These are phyloP conservation scores for Musa balbisiana DNA, from an alignment of 202 grass and related monocot genomes.

Conservation along the genomic window DNA sequence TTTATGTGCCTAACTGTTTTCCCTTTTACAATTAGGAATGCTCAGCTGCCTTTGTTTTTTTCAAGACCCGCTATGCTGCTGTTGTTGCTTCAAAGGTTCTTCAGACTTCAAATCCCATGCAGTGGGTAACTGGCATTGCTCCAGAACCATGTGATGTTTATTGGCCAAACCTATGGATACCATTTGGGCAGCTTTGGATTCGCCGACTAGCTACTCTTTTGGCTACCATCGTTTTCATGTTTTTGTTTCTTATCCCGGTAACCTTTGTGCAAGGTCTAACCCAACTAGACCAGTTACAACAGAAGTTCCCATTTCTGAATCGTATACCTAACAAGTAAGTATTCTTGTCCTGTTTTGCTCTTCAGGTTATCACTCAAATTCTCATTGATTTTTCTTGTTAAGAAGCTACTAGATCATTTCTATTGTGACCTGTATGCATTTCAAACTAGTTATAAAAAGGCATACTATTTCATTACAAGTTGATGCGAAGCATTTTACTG, in stretches of 20 bases:
- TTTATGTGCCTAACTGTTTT: no score
- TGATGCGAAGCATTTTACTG: no score
- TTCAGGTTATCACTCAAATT: background rate
- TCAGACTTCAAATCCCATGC: conserved; percentile 81
- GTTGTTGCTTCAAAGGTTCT: conserved; percentile 61
- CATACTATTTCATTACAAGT: no score
- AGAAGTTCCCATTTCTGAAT: conserved; percentile 44
- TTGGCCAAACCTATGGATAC: conserved; percentile 86
- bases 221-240: conserved; percentile 65
- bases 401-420: no score
- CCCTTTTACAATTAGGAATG: conserved; percentile 47
- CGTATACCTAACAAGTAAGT: conserved; percentile 61
- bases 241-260: conserved; percentile 71
- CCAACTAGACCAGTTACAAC: conserved; percentile 55
- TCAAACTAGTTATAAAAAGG: no score
- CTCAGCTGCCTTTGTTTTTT: conserved; percentile 83
- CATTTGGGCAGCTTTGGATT: conserved; percentile 81
- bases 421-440: no score
- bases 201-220: conserved; percentile 52
- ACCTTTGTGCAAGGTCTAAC: conserved; percentile 85
- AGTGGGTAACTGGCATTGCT: conserved; percentile 77
- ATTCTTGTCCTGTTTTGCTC: background rate
- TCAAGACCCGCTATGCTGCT: conserved; percentile 93
- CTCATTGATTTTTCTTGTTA: background rate
- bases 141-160: conserved; percentile 82